phyloP scores from a whole-genome alignment of 2,329 filamentous ascomycete species.

The Calonectria henricotiae region DNA sequence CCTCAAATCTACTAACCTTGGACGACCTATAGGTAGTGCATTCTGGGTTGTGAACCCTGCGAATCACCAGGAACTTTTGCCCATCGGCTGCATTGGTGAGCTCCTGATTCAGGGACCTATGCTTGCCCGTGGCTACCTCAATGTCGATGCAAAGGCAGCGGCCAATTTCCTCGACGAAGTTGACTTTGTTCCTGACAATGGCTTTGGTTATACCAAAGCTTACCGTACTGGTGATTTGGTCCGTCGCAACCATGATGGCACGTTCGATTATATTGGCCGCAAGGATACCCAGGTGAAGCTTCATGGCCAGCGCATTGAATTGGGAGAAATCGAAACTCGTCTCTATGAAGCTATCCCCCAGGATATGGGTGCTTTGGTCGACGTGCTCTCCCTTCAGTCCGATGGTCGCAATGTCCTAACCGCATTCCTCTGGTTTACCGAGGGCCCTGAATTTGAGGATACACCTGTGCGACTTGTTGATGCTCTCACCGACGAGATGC shows the following conservation, averaged over 20 bases:
- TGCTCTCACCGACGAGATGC: conserved; percentile 22
- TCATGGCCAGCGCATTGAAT: conserved; percentile 55
- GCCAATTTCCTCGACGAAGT: conserved; percentile 40
- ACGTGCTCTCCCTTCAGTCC: conserved; percentile 27
- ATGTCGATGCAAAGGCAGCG: conserved; percentile 30
- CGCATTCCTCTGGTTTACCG: conserved; percentile 31
- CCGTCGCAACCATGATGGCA: conserved; percentile 47
- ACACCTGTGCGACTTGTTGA: not conserved
- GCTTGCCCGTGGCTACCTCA: conserved; percentile 47
- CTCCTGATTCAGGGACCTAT: conserved; percentile 48
- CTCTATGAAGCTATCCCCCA: conserved; percentile 40
- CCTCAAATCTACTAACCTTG: conserved; percentile 20
- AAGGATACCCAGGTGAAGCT: conserved; percentile 54
- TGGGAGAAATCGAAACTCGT: conserved; percentile 51
- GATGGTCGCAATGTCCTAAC: conserved; percentile 27
- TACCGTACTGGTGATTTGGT: conserved; percentile 50
- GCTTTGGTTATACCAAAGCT: conserved; percentile 25
- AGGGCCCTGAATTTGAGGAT: conserved; percentile 26
- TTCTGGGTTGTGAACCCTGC: conserved; percentile 18
- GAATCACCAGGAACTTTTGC: conserved; percentile 41
- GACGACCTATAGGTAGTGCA: conserved; percentile 15
- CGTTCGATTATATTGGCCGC: conserved; percentile 53
- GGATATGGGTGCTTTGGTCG: conserved; percentile 44
- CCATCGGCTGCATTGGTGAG: conserved; percentile 49
- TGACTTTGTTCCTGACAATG: conserved; percentile 40